These are phyloP conservation scores for Staphylotrichum longicolle DNA, from an alignment of 495 filamentous ascomycete genomes.

Conservation along the genomic window DNA sequence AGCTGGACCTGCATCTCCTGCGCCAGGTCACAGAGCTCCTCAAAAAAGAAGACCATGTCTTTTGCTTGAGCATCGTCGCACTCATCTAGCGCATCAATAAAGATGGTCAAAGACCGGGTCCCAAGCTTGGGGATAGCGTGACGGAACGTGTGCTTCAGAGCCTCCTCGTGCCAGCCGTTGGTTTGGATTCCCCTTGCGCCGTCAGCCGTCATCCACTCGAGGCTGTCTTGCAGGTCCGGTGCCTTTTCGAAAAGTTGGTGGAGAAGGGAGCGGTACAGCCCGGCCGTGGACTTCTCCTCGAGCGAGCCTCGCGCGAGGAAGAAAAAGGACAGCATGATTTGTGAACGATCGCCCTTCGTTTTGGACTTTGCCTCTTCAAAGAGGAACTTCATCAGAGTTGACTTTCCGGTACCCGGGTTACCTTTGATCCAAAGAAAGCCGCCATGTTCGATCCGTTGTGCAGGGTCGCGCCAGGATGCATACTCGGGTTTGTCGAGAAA, in stretches of 20 bases:
- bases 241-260: conserved; percentile 26
- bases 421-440: conserved; percentile 56
- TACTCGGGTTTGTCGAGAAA: conserved; percentile 42
- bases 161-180: conserved; percentile 17
- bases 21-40: conserved; percentile 22
- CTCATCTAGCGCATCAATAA: conserved; percentile 46
- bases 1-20: no score
- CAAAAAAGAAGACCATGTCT: conserved; percentile 39
- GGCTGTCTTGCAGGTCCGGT: conserved; percentile 7
- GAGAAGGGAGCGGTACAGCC: conserved; percentile 51
- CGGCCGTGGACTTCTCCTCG: conserved; percentile 45
- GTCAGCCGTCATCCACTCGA: conserved; percentile 18
- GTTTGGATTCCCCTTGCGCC: conserved; percentile 18
- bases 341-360: not conserved
- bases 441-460: conserved; percentile 35
- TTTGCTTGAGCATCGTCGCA: conserved; percentile 33
- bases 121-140: conserved; percentile 14
- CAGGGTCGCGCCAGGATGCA: conserved; percentile 37
- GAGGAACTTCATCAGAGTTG: conserved; percentile 51
- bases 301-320: conserved; percentile 49
- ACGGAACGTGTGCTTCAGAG: conserved; percentile 18
- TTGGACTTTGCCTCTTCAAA: conserved; percentile 24
- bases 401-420: conserved; percentile 56
- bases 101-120: conserved; percentile 18
- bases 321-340: conserved; percentile 47